phyloP scores from a whole-genome alignment of 129 eudicot species.

The Chrysanthemum makinoi region DNA sequence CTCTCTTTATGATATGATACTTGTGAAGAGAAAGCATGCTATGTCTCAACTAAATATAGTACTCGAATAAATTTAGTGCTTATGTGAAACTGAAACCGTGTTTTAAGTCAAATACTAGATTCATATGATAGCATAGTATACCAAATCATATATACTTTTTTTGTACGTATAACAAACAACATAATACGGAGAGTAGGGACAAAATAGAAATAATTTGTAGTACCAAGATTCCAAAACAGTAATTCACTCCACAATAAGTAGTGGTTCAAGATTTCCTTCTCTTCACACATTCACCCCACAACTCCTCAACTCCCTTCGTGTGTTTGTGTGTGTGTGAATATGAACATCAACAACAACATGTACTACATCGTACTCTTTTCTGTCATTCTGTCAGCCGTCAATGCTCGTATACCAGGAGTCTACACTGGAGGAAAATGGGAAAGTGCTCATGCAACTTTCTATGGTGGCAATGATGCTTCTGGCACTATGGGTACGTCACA shows the following conservation, averaged over 20 bases:
- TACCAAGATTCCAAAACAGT: neutral
- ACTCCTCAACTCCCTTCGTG: slow-evolving; percentile 11
- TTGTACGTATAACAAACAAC: no score
- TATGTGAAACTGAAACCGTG: no score
- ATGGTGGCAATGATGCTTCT: slow-evolving; percentile 73
- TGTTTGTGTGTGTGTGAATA: slow-evolving; percentile 15
- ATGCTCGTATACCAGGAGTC: slow-evolving; percentile 57
- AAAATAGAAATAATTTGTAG: neutral
- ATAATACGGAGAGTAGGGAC: no score
- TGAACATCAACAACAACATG: slow-evolving; percentile 27
- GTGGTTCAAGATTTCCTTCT: slow-evolving; percentile 26
- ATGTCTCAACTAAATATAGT: neutral
- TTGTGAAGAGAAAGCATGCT: slow-evolving; percentile 4
- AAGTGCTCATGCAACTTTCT: slow-evolving; percentile 72
- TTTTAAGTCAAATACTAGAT: no score
- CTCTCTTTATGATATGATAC: neutral
- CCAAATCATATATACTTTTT: no score
- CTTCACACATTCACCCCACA: slow-evolving; percentile 30
- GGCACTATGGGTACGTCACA: slow-evolving; percentile 61
- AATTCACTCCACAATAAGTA: slow-evolving; percentile 38
- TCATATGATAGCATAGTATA: no score
- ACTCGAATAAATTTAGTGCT: no score
- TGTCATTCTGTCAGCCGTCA: slow-evolving; percentile 14
- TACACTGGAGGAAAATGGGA: slow-evolving; percentile 61
- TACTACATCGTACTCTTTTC: slow-evolving; percentile 14